phyloP scores from a whole-genome alignment of 2,329 filamentous ascomycete genomes.

The Pleochaeta shiraiana region DNA sequence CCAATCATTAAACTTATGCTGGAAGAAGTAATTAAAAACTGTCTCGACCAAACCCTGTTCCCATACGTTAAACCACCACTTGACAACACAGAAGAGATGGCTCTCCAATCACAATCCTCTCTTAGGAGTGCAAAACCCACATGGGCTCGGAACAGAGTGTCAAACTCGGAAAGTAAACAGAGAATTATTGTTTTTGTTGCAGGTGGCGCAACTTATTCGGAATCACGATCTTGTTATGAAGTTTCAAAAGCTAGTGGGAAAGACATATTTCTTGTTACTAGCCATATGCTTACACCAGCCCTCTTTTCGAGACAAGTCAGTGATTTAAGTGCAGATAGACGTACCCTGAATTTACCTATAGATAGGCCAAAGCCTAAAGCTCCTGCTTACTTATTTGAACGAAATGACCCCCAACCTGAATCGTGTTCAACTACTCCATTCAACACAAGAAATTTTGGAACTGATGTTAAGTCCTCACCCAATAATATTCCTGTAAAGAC shows the following conservation, averaged over 20 bases:
- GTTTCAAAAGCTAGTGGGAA: constrained; percentile 47
- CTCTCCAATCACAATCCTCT: constrained; percentile 41
- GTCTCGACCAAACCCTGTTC: constrained; percentile 42
- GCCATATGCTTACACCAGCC: constrained; percentile 76
- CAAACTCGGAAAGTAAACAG: constrained; percentile 61
- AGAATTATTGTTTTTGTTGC: constrained; percentile 88
- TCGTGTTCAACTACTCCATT: constrained; percentile 14
- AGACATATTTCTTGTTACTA: constrained; percentile 75
- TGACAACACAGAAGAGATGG: constrained; percentile 34
- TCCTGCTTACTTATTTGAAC: constrained; percentile 70
- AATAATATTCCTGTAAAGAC: constrained; percentile 12
- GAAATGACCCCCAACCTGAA: constrained; percentile 32
- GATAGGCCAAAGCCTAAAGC: constrained; percentile 64
- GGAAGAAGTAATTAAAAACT: constrained; percentile 46
- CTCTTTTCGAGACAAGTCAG: constrained; percentile 66
- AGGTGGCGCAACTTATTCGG: constrained; percentile 84
- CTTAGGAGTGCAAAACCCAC: constrained; percentile 82
- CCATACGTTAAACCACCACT: constrained; percentile 53
- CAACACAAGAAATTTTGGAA: constrained; percentile 7
- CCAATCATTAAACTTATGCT: constrained; percentile 66
- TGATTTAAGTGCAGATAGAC: constrained; percentile 55
- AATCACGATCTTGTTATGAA: constrained; percentile 78
- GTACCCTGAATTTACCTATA: constrained; percentile 56
- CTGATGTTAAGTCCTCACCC: constrained; percentile 12
- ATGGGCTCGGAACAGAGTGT: constrained; percentile 69